Percentiles rank a stretch among this genome's conserved stretches.
Conservation (phyloP, 1,284 basidiomycete species). For the Porogramme epimiltina region DNA sequence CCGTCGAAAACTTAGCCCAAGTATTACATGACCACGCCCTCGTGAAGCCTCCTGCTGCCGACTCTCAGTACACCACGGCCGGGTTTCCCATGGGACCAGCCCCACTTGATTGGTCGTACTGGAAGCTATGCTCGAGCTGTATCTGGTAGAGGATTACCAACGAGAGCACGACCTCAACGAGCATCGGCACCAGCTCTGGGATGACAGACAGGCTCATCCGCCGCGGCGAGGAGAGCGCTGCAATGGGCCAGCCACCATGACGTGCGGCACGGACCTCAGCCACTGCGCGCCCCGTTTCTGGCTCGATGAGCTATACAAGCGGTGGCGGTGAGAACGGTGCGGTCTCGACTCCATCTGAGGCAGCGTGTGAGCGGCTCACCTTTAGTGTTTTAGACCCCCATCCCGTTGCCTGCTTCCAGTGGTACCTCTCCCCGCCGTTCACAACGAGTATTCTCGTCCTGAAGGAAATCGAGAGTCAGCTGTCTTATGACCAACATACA, state of each 20-base stretch:
- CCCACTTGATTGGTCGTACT: no score
- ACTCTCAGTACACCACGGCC: no score
- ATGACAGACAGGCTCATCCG: not conserved
- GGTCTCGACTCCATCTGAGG: no score
- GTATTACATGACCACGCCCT: no score
- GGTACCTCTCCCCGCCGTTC: not conserved
- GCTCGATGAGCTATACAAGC: not conserved
- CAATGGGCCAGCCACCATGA: not conserved
- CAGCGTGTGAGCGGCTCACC: not conserved
- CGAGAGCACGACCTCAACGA: constrained; percentile 3
- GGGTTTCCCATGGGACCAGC: no score
- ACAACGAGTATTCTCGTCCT: constrained; percentile 4
- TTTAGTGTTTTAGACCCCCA: constrained; percentile 1
- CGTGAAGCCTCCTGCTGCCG: no score
- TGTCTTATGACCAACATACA: not conserved
- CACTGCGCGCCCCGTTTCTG: not conserved
- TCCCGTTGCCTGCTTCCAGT: constrained; percentile 4
- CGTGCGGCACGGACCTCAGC: not conserved
- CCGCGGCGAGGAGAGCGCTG: not conserved
- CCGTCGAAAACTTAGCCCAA: no score
- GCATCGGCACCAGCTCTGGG: not conserved
- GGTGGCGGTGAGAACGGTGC: no score
- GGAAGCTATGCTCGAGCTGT: not conserved
- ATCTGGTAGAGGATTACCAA: constrained; percentile 1
- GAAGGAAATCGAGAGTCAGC: no score